These are phyloP conservation scores for Boletellus ananiceps DNA, from an alignment of 768 basidiomycete genomes.

Conservation along the genomic window DNA sequence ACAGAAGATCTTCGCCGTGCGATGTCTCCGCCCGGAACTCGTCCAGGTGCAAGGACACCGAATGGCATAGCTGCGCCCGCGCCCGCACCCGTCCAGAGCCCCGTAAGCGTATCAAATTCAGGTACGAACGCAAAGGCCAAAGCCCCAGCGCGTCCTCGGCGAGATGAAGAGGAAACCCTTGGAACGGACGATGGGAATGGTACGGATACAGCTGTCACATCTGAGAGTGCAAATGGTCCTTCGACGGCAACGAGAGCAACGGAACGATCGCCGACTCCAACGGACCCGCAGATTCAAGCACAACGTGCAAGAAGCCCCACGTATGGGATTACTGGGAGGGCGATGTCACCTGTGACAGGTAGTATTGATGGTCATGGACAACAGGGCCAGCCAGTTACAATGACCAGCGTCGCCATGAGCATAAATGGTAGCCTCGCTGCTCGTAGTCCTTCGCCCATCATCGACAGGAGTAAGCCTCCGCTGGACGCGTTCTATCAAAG, in stretches of 20 bases:
- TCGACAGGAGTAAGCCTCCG: conserved; percentile 53
- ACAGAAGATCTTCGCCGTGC: conserved; percentile 60
- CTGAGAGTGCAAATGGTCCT: conserved; percentile 35
- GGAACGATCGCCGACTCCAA: conserved; percentile 53
- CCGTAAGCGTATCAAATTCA: conserved; percentile 4
- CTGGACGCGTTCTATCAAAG: conserved; percentile 56
- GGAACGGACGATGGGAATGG: conserved; percentile 47
- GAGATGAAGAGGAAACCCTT: conserved; percentile 37
- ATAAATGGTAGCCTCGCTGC: conserved; percentile 44
- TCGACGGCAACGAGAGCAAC: conserved; percentile 28
- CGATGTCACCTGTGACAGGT: conserved; percentile 55
- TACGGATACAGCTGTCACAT: conserved; percentile 45
- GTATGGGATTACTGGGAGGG: conserved; percentile 40
- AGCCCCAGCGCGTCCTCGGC: conserved; percentile 45
- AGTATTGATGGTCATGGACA: conserved; percentile 21
- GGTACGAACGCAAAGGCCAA: conserved; percentile 44
- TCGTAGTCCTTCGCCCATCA: conserved; percentile 54
- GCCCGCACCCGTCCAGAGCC: conserved; percentile 9
- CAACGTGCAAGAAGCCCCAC: conserved; percentile 57
- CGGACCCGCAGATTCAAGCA: conserved; percentile 34
- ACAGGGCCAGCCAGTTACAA: conserved; percentile 37
- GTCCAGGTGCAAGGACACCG: conserved; percentile 38
- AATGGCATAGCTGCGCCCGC: conserved; percentile 19
- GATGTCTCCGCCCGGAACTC: conserved; percentile 54
- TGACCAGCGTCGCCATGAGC: conserved; percentile 51